Conservation (phyloP, 208 protist genomes). For the Crithidia acanthocephali region DNA sequence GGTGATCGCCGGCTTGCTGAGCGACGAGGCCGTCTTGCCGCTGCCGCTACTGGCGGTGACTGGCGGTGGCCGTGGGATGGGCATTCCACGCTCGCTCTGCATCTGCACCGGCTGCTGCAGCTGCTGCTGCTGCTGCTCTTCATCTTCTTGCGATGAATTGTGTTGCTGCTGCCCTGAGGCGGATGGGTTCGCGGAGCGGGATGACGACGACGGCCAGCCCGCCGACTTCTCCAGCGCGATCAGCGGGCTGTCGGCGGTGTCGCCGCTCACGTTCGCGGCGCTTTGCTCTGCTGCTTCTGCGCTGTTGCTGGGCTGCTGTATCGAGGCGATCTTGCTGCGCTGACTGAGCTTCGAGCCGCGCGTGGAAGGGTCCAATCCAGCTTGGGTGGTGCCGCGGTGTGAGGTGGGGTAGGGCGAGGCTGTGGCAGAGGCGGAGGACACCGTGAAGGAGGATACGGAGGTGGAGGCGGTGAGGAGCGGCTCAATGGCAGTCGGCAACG, state of each 20-base stretch:
- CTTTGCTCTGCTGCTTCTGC: neutral
- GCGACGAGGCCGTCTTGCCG: neutral
- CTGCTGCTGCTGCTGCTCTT: neutral
- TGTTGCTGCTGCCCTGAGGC: neutral
- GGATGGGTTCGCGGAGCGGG: neutral
- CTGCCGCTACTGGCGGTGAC: neutral
- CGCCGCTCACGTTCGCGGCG: neutral
- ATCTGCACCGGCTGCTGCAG: neutral
- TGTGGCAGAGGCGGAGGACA: slow-evolving; percentile 3
- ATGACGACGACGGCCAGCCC: neutral
- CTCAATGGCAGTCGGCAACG: neutral
- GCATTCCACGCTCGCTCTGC: neutral
- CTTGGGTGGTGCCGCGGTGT: neutral
- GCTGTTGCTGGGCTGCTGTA: neutral
- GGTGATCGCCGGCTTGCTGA: neutral
- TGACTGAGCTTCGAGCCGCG: neutral
- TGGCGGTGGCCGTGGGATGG: neutral
- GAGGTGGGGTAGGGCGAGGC: slow-evolving; percentile 4
- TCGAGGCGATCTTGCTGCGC: neutral
- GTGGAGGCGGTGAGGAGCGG: neutral
- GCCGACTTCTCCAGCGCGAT: neutral
- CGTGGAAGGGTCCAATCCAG: neutral
- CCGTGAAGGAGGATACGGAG: slow-evolving; percentile 15
- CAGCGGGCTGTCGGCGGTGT: slow-evolving; percentile 4
- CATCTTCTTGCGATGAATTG: no score